Percentiles rank a stretch among this genome's conserved stretches.
Evolutionary conservation across 2,329 filamentous ascomycete genomes (phyloP).

Genomic region (Hymenoscyphus occultus): DNA sequence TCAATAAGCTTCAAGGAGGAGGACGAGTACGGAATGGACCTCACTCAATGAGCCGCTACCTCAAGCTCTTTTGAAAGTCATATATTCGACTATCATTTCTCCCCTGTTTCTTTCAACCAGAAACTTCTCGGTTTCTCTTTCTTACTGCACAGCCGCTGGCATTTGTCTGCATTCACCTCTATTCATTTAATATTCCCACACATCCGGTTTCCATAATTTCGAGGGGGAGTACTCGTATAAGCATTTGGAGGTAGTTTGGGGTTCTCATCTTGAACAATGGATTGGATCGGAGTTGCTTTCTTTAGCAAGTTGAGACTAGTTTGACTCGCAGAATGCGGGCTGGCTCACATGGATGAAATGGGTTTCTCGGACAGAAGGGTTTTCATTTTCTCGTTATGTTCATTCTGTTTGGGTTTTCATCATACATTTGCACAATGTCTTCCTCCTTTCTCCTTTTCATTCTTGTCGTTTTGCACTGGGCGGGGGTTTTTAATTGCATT

Average conservation of each 20-base stretch:
- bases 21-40: conserved; percentile 87
- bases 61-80: not conserved
- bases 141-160: not conserved
- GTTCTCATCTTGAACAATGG: conserved; percentile 15
- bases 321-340: conserved; percentile 31
- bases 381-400: conserved; percentile 18
- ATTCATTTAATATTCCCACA: conserved; percentile 23
- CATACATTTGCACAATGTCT: not conserved
- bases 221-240: not conserved
- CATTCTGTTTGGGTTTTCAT: conserved; percentile 19
- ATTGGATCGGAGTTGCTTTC: conserved; percentile 22
- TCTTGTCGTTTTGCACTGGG: not conserved
- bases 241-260: conserved; percentile 34
- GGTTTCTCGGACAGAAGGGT: conserved; percentile 22
- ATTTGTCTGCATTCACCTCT: not conserved
- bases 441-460: not conserved
- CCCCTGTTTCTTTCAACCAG: conserved; percentile 6
- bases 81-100: not conserved
- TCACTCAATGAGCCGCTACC: conserved; percentile 43
- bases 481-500: conserved; percentile 7
- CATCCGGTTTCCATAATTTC: conserved; percentile 29
- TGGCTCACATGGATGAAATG: conserved; percentile 16
- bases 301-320: conserved; percentile 17
- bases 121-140: not conserved
- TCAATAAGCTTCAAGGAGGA: conserved; percentile 84